A percentile compares a stretch with the other conserved stretches of the same genome.
These are phyloP conservation scores for Pyrenophora seminiperda DNA, from an alignment of 2,329 filamentous ascomycete species.

Conservation along the genomic window DNA sequence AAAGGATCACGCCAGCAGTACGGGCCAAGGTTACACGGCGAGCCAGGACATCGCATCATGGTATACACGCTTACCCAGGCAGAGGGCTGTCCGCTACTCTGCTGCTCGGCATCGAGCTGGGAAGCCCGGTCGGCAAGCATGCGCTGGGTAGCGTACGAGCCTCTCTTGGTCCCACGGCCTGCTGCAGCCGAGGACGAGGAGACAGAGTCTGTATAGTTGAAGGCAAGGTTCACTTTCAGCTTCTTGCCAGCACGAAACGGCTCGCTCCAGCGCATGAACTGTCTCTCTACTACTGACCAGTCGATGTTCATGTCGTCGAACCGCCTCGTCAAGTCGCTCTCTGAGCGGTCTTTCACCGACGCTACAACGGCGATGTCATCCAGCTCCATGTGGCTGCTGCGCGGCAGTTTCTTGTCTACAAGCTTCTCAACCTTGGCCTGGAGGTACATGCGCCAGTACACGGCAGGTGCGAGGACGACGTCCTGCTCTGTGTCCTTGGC, in stretches of 20 bases:
- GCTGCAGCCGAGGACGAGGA: neutral
- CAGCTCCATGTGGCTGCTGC: constrained; percentile 4
- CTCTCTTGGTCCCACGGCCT: constrained; percentile 3
- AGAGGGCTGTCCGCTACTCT: constrained; percentile 11
- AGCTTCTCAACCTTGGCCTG: constrained; percentile 13
- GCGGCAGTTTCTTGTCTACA: constrained; percentile 13
- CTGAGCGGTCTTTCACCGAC: constrained; percentile 28
- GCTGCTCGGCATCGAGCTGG: constrained; percentile 8
- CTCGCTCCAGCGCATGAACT: constrained; percentile 24
- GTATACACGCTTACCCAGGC: constrained; percentile 39
- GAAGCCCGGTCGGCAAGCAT: constrained; percentile 34
- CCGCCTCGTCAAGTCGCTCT: constrained; percentile 36
- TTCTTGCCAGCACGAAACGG: constrained; percentile 30
- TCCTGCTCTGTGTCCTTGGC: constrained; percentile 33
- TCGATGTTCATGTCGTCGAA: constrained; percentile 36
- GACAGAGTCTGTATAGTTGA: constrained; percentile 36
- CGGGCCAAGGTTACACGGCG: constrained; percentile 31
- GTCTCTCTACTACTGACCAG: constrained; percentile 36
- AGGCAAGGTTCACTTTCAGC: constrained; percentile 34
- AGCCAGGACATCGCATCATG: constrained; percentile 36
- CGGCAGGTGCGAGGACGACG: constrained; percentile 25
- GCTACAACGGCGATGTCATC: constrained; percentile 19
- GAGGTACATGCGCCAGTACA: constrained; percentile 12
- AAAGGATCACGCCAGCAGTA: constrained; percentile 43
- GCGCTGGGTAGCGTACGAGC: constrained; percentile 17